Evolutionary conservation across 371 early-diverging fungal genomes (phyloP), one percentile per base, ranked within the genome.

Genomic region (Mortierella sp.): DNA sequence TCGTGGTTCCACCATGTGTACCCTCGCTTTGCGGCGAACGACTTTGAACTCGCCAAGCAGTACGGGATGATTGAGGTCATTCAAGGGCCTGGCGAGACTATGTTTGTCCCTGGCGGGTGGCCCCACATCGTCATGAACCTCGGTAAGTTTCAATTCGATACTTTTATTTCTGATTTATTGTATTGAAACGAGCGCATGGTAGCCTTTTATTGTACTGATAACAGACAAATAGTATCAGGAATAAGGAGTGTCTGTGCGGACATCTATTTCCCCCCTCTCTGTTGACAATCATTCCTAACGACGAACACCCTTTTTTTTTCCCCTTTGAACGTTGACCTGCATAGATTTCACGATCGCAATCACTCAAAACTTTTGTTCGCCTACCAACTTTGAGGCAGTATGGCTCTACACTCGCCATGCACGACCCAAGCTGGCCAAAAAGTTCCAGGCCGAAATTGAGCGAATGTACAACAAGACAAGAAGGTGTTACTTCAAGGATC

Each of bases 101-200:
- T 97, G 55, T 97, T 94, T 89, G 96, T 97, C 0, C 97, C 97
- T 32, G 95, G 96, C 48, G 97, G 96, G 0, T 96, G 97, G 97
- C 87, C 91, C 2, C 97, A 96, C 83, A 93, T 95, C 12, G 97
- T 97, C 12, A 94, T 97, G 90, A 97, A 97, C 87, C 83, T 95
- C 35, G 94, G 93, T 92, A 88, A 71, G 82, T 65, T 35, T 41
- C 6, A 41, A 41, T 6, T 41, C 41, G 41, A 41, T 41, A 7
- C 41, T 41, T 41, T 41, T 7, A 41, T 41, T 41, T 41, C 41
- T 41, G 4, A 41, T 41, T 41, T 41, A 6, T 41, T 41, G 41
- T 41, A 41, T 5, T 41, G 41, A 41, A 41, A 5, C 41, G 41
- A 41, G 41, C 3, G 4, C 41, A 41, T 32, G 32, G 32, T 32